These are phyloP conservation scores for Medicago truncatula DNA, from an alignment of 306 rosid species.

Conservation along the genomic window DNA sequence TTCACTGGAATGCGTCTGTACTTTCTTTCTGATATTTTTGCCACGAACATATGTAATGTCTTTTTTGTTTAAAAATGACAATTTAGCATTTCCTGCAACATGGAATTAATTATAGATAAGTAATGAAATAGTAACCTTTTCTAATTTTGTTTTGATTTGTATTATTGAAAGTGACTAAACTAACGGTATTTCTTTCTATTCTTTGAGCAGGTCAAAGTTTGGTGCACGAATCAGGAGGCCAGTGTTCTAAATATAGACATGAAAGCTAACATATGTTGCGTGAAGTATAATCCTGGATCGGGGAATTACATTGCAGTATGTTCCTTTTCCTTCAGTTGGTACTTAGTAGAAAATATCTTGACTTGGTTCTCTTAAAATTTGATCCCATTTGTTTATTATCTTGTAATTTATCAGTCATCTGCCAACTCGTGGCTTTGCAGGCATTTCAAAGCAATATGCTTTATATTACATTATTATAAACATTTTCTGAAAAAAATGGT, in stretches of 20 bases:
- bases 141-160: conserved; percentile 3
- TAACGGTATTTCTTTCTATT: conserved; percentile 32
- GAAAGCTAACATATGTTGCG: conserved; percentile 99
- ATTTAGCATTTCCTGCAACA: conserved; percentile 11
- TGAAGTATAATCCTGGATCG: conserved; percentile 97
- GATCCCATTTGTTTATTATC: conserved; percentile 25
- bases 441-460: conserved; percentile 32
- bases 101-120: conserved; percentile 7
- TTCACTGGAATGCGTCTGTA: conserved; percentile 26
- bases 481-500: conserved; percentile 10
- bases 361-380: conserved; percentile 31
- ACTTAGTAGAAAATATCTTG: conserved; percentile 15
- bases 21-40: conserved; percentile 23
- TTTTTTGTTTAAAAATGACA: neutral
- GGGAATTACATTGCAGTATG: conserved; percentile 88
- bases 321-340: conserved; percentile 41
- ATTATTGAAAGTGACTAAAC: conserved; percentile 29
- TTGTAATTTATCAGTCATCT: conserved; percentile 39
- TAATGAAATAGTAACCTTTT: conserved; percentile 20
- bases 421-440: conserved; percentile 31
- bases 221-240: conserved; percentile 95
- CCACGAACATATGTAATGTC: neutral
- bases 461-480: conserved; percentile 5
- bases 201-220: conserved; percentile 83
- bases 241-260: conserved; percentile 92